phyloP scores from a whole-genome alignment of 1,284 basidiomycete species.

The Rhodotorula sp. region DNA sequence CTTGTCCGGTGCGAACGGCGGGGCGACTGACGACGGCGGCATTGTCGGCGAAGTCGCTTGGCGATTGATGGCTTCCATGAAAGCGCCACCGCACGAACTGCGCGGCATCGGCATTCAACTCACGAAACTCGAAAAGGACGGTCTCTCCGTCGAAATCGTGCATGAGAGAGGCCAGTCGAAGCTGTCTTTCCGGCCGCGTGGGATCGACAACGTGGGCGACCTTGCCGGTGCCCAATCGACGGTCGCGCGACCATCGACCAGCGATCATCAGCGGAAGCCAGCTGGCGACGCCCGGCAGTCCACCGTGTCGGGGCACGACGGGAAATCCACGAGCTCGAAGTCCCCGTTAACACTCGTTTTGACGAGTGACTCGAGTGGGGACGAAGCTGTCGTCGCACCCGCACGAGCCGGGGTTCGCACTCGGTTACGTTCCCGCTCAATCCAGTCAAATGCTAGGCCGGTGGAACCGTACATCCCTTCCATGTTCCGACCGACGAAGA shows the following conservation, averaged over 20 bases:
- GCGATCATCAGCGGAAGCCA: too few relatives aligned
- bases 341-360: background rate
- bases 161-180: slow-evolving; percentile 29
- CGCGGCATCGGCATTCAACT: slow-evolving; percentile 92
- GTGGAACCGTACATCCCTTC: slow-evolving; percentile 17
- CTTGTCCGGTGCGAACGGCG: slow-evolving; percentile 60
- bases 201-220: background rate
- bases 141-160: slow-evolving; percentile 11
- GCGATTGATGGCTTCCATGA: slow-evolving; percentile 64
- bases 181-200: slow-evolving; percentile 21
- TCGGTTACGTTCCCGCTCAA: background rate
- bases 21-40: slow-evolving; percentile 68
- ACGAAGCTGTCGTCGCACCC: background rate
- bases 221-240: background rate
- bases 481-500: slow-evolving; percentile 15
- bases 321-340: background rate
- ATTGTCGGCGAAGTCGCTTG: slow-evolving; percentile 76
- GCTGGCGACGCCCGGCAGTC: background rate
- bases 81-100: slow-evolving; percentile 77
- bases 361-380: slow-evolving; percentile 2
- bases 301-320: too few relatives aligned
- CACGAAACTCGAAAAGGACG: slow-evolving; percentile 70
- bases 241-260: background rate
- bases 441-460: background rate
- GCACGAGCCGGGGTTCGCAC: background rate